phyloP scores from a whole-genome alignment of 2,329 filamentous ascomycete species.

The Fusarium napiforme region DNA sequence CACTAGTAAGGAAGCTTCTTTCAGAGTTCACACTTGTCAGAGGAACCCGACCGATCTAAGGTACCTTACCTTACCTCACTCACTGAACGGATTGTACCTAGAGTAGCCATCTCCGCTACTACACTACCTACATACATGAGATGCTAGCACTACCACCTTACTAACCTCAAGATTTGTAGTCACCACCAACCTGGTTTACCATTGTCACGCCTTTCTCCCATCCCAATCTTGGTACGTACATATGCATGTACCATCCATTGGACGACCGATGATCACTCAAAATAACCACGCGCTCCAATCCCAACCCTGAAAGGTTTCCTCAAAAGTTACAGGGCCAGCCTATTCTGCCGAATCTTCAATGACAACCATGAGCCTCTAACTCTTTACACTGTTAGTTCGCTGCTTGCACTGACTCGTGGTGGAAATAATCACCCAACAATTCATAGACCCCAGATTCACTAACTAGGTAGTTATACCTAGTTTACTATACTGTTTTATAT shows the following conservation, averaged over 20 bases:
- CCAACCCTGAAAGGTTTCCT: neutral
- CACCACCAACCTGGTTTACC: neutral
- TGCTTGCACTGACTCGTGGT: neutral
- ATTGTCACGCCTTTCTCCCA: neutral
- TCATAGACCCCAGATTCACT: neutral
- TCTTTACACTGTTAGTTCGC: neutral
- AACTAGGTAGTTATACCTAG: neutral
- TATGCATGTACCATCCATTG: neutral
- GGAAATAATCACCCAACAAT: neutral
- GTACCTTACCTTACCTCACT: neutral
- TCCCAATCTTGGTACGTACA: neutral
- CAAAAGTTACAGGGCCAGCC: constrained; percentile 14
- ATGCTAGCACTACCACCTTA: constrained; percentile 10
- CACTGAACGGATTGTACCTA: neutral
- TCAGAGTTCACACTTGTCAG: constrained; percentile 6
- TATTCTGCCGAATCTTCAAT: neutral
- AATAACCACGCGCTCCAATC: constrained; percentile 34
- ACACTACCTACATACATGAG: neutral
- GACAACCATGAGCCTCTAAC: neutral
- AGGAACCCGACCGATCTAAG: constrained; percentile 12
- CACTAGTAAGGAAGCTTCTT: constrained; percentile 15
- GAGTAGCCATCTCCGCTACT: neutral
- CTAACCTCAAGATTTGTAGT: neutral
- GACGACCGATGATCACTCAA: constrained; percentile 8
- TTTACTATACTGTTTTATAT: neutral